A percentile compares a stretch with the other conserved stretches of the same genome.
Evolutionary conservation across 2,329 filamentous ascomycete species (phyloP).

Genomic region (Exserohilum rostratum): DNA sequence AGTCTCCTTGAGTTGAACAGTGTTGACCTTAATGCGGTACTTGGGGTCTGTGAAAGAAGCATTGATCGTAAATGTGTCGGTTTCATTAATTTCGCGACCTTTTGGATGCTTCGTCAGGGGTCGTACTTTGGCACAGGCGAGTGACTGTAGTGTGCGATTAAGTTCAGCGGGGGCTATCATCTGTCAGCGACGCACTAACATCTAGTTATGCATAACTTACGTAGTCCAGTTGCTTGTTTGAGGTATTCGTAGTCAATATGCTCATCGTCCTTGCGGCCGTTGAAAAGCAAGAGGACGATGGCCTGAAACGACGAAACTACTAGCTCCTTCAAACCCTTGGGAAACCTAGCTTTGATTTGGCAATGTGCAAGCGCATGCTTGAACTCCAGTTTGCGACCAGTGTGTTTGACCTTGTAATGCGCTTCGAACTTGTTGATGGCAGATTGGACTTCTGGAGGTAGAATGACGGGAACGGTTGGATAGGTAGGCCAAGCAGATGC

Average conservation of each 20-base stretch:
- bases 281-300: conserved; percentile 88
- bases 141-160: conserved; percentile 87
- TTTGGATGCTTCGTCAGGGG: conserved; percentile 86
- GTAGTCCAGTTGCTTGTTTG: conserved; percentile 73
- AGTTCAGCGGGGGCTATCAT: conserved; percentile 73
- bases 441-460: conserved; percentile 76
- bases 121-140: conserved; percentile 87
- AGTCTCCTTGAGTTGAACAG: conserved; percentile 96
- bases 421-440: conserved; percentile 81
- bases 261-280: conserved; percentile 67
- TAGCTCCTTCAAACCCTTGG: conserved; percentile 82
- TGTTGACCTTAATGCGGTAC: conserved; percentile 96
- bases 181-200: conserved; percentile 14
- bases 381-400: conserved; percentile 84
- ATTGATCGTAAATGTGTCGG: conserved; percentile 87
- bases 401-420: conserved; percentile 90
- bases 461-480: conserved; percentile 73
- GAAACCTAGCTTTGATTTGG: conserved; percentile 79
- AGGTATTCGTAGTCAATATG: conserved; percentile 79
- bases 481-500: conserved; percentile 93
- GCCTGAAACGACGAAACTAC: conserved; percentile 92
- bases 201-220: conserved; percentile 50
- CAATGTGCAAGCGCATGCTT: conserved; percentile 94
- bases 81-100: conserved; percentile 76
- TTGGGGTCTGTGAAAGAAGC: conserved; percentile 76